A percentile compares a stretch with the other conserved stretches of the same genome.
Conservation (phyloP, 495 filamentous ascomycete genomes). For the Hypoxylon intermedium region DNA sequence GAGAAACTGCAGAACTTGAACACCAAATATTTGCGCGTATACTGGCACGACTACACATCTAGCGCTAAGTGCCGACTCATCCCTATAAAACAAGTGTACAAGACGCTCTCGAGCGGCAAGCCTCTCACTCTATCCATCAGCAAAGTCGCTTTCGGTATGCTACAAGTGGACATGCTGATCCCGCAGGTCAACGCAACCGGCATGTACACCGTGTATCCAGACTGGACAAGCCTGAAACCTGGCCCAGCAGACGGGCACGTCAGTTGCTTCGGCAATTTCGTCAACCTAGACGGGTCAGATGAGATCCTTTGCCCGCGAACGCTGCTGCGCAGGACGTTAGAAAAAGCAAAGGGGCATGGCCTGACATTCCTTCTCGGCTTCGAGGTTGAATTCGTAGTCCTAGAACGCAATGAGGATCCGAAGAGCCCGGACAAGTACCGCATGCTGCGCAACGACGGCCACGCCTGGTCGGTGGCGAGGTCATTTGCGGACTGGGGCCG, state of each 20-base stretch:
- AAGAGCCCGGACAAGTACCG: conserved; percentile 31
- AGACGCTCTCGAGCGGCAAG: conserved; percentile 60
- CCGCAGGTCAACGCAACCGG: conserved; percentile 57
- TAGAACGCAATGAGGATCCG: conserved; percentile 52
- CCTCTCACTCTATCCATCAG: conserved; percentile 61
- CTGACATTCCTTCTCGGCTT: conserved; percentile 72
- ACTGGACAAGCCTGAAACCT: conserved; percentile 64
- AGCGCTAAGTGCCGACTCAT: conserved; percentile 72
- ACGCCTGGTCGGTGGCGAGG: conserved; percentile 69
- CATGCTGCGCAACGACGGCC: conserved; percentile 50
- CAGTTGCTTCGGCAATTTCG: conserved; percentile 68
- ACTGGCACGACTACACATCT: conserved; percentile 82
- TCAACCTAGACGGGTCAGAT: conserved; percentile 53
- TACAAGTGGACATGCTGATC: conserved; percentile 63
- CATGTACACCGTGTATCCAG: conserved; percentile 66
- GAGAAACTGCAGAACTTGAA: conserved; percentile 12
- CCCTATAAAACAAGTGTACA: conserved; percentile 69
- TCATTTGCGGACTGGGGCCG: conserved; percentile 57
- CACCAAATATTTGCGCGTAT: conserved; percentile 69
- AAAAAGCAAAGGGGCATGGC: conserved; percentile 54
- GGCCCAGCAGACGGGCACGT: conserved; percentile 62
- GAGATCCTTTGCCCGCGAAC: conserved; percentile 65
- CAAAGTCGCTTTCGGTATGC: conserved; percentile 60
- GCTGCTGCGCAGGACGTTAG: conserved; percentile 59
- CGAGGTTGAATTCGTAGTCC: conserved; percentile 82